Evolutionary conservation across 2,329 filamentous ascomycete species (phyloP).

Genomic region (Aspergillus sergii): DNA sequence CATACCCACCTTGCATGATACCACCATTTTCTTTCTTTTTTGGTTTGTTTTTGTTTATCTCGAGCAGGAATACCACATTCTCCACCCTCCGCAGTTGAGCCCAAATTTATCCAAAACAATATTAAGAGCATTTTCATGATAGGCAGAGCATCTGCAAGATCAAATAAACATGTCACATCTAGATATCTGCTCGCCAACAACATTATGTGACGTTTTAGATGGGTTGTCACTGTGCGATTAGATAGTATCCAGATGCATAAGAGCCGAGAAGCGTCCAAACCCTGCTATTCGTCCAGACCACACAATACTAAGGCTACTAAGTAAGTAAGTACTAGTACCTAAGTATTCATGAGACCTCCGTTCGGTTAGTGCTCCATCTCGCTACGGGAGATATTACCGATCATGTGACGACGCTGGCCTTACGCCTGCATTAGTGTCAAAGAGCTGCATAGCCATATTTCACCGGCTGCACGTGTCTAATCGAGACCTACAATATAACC

Average conservation of each 20-base stretch:
- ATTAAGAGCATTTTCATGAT: neutral
- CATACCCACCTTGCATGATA: neutral
- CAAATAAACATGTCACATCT: neutral
- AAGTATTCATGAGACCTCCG: no score
- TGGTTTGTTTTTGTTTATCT: neutral
- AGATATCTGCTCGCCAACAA: neutral
- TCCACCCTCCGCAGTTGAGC: neutral
- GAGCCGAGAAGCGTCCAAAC: no score
- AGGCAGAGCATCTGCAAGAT: neutral
- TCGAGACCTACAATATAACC: neutral
- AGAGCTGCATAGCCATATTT: neutral
- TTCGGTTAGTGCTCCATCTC: no score
- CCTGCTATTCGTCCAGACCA: no score
- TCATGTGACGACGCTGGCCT: neutral
- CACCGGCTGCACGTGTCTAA: neutral
- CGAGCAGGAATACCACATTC: neutral
- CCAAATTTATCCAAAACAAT: neutral
- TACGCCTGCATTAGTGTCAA: neutral
- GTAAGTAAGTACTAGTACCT: no score
- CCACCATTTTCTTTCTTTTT: neutral
- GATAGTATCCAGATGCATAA: no score
- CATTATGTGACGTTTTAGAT: neutral
- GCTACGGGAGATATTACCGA: neutral
- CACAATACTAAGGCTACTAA: no score
- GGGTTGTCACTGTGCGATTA: neutral